Evolutionary conservation across 208 protist species (phyloP), one percentile per base, ranked within the genome.

Genomic region (Endotrypanum monterogeii): DNA sequence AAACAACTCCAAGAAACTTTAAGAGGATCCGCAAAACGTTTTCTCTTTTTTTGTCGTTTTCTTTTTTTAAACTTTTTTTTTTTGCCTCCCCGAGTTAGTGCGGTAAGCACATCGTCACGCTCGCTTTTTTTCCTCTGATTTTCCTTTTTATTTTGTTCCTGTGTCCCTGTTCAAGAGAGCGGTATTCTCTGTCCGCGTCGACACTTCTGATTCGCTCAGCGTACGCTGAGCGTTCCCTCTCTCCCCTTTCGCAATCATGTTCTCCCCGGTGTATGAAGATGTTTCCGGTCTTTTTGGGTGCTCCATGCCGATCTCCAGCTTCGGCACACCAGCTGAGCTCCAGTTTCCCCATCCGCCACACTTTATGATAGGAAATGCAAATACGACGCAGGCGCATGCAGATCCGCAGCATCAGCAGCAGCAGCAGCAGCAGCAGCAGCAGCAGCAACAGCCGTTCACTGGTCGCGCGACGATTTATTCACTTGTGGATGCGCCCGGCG

Each of bases 211-310:
- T 9, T 25, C 16, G 30, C 7, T 51, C 23, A 25, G 62, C 30
- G 30, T 32, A 37, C 62, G 14, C 44, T 67, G 41, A 18, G 5
- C 52, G 23, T 57, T 18, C 52, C 25, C 25, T 18, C 25, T 18
- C 25, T 18, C n/a, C 11, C 25, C 62, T 32, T 52, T 11, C 44
- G 48, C 41, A 61, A 62, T 46, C 8, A 69, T 69, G 52, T 78
- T 78, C 25, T 79, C 68, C 35, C 60, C 68, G 4, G 57, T 78
- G 37, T 74, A 74, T 51, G 69, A 84, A 51, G 74, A 80, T 23
- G 50, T 76, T 56, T 69, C 65, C 18, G 55, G 75, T 20, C 74
- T 78, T 28, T 78, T 78, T 30, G 67, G 67, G 37, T 67, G 67
- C 41, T 48, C 74, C 14, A 69, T 73, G 67, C n/a, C 74, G 23